phyloP scores from a whole-genome alignment of 176 grass and related monocot species.

The Ensete glaucum region DNA sequence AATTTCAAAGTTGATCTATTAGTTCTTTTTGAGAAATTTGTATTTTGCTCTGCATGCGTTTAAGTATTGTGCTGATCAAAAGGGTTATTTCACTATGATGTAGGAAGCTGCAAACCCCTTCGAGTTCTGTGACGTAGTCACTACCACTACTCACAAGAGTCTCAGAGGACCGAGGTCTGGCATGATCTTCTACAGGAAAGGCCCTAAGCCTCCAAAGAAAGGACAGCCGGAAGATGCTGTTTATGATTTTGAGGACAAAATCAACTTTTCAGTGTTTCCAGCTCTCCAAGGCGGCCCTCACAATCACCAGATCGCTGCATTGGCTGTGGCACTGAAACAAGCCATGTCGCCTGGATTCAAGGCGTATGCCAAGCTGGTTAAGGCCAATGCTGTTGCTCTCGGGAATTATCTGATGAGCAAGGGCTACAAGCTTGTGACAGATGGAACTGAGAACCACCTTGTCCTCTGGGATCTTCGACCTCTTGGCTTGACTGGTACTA shows the following conservation, averaged over 20 bases:
- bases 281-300: conserved; percentile 97
- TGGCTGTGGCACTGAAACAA: conserved; percentile 89
- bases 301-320: conserved; percentile 96
- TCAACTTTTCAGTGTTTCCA: conserved; percentile 96
- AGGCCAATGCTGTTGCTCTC: conserved; percentile 79
- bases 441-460: conserved; percentile 98
- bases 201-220: conserved; percentile 93
- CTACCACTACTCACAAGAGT: conserved; percentile 93
- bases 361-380: conserved; percentile 89
- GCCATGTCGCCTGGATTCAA: conserved; percentile 75
- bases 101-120: conserved; percentile 97
- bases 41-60: background rate
- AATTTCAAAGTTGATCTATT: background rate
- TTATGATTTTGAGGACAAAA: conserved; percentile 88
- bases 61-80: background rate
- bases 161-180: conserved; percentile 86
- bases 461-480: conserved; percentile 98
- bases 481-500: conserved; percentile 87
- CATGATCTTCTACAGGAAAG: conserved; percentile 99
- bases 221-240: conserved; percentile 85
- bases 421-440: conserved; percentile 94
- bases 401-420: conserved; percentile 97
- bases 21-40: background rate
- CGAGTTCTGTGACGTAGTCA: conserved; percentile 87
- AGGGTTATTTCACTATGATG: background rate